Percentiles rank a stretch among this genome's conserved stretches.
Conservation (phyloP, 164 flowering plant species). For the Brasenia schreberi region DNA sequence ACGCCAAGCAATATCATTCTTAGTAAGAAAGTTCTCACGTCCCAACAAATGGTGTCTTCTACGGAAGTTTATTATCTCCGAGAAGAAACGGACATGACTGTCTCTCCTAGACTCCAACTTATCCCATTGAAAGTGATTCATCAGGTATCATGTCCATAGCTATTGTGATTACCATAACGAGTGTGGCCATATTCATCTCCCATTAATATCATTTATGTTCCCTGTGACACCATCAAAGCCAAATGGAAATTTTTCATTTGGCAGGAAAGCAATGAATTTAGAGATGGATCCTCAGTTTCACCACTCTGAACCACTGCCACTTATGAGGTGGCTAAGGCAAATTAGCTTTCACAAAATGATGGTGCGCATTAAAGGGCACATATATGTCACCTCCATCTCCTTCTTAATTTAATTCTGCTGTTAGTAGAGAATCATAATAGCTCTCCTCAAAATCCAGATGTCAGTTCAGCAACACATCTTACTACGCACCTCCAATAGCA, state of each 20-base stretch:
- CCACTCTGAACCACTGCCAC: no score
- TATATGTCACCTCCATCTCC: no score
- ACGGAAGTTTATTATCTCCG: conserved; percentile 72
- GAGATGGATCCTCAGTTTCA: no score
- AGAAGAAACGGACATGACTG: conserved; percentile 74
- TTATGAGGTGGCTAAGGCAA: no score
- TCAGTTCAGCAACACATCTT: no score
- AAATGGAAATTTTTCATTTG: conserved; percentile 97
- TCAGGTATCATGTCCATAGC: conserved; percentile 87
- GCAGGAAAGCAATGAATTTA: conserved; percentile 58
- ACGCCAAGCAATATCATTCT: conserved; percentile 90
- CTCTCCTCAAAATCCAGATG: no score
- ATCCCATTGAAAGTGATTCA: conserved; percentile 83
- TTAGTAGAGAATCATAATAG: no score
- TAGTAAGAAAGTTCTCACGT: conserved; percentile 50
- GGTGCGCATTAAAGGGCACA: no score
- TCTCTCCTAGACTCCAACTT: conserved; percentile 60
- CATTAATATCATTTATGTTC: conserved; percentile 98
- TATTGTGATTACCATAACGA: conserved; percentile 91
- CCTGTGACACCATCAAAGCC: conserved; percentile 94
- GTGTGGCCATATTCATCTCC: conserved; percentile 99
- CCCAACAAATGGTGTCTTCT: conserved; percentile 31
- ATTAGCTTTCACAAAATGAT: no score
- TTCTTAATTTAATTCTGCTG: no score
- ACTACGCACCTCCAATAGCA: no score